Conservation (phyloP, 331 rosid genomes). For the Cucumis variabilis region DNA sequence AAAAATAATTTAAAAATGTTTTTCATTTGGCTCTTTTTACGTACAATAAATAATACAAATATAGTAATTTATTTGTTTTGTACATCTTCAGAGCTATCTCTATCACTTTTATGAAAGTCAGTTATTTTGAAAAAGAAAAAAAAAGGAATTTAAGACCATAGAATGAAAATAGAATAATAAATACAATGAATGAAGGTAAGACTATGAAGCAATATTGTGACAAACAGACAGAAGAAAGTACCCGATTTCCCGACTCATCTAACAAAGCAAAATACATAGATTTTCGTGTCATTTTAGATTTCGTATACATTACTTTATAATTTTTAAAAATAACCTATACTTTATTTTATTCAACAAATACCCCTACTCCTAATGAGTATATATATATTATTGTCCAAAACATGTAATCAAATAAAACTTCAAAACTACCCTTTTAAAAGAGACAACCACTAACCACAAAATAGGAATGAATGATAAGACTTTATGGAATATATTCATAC, state of each 20-base stretch:
- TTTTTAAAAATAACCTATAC: too few species aligned
- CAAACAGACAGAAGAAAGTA: neutral
- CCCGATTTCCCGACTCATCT: neutral
- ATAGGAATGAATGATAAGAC: neutral
- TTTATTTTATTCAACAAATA: neutral
- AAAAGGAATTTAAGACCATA: neutral
- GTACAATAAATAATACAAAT: too few species aligned
- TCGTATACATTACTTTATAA: neutral
- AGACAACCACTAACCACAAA: neutral
- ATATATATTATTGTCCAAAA: too few species aligned
- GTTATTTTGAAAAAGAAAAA: neutral
- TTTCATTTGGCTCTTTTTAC: too few species aligned
- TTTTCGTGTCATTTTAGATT: neutral
- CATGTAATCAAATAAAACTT: neutral
- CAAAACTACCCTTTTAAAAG: neutral
- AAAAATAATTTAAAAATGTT: too few species aligned
- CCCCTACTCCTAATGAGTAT: neutral
- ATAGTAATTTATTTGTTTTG: neutral
- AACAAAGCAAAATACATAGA: neutral
- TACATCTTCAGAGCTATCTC: neutral
- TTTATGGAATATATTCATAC: neutral
- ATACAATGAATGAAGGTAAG: neutral
- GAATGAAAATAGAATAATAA: neutral
- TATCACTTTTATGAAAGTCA: neutral
- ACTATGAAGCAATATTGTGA: neutral